Conservation (phyloP, 1,139 yeast species). For the Debaryomyces singareniensis region DNA sequence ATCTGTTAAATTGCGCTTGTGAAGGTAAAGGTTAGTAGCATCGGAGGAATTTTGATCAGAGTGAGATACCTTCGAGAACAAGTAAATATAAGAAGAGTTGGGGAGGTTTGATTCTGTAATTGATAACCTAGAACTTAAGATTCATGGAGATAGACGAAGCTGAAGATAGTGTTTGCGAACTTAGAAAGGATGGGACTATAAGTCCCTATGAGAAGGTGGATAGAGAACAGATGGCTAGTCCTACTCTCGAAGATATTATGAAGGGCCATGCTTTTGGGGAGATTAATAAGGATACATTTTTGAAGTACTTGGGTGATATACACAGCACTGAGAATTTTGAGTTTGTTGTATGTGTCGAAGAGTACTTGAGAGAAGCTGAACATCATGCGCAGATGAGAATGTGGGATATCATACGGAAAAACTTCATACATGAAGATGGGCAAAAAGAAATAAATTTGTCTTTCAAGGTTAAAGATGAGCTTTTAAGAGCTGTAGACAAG, state of each 20-base stretch:
- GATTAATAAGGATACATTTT: conserved; percentile 18
- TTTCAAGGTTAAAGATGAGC: conserved; percentile 12
- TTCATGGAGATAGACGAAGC: not conserved
- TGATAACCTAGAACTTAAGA: too few species aligned
- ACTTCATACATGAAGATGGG: conserved; percentile 21
- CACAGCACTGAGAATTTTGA: conserved; percentile 35
- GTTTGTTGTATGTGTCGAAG: conserved; percentile 25
- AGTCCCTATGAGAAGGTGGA: too few species aligned
- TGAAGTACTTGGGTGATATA: conserved; percentile 18
- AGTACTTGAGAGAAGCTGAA: conserved; percentile 12
- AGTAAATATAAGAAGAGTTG: too few species aligned
- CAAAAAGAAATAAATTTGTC: conserved; percentile 32
- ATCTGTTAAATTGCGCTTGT: too few species aligned
- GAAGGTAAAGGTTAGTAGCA: too few species aligned
- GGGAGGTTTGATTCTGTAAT: too few species aligned
- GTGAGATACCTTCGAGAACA: too few species aligned
- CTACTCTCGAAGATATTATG: conserved; percentile 18
- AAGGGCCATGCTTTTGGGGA: conserved; percentile 12
- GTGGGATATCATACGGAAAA: conserved; percentile 22
- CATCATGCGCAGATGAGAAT: conserved; percentile 9
- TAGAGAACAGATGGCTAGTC: too few species aligned
- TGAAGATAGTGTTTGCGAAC: not conserved
- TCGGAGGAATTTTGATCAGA: too few species aligned
- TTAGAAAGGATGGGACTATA: not conserved
- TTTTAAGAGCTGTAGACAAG: conserved; percentile 8